Base-by-base conservation (phyloP, 2,329 filamentous ascomycete genomes). In the Parafenestella ontariensis region DNA sequence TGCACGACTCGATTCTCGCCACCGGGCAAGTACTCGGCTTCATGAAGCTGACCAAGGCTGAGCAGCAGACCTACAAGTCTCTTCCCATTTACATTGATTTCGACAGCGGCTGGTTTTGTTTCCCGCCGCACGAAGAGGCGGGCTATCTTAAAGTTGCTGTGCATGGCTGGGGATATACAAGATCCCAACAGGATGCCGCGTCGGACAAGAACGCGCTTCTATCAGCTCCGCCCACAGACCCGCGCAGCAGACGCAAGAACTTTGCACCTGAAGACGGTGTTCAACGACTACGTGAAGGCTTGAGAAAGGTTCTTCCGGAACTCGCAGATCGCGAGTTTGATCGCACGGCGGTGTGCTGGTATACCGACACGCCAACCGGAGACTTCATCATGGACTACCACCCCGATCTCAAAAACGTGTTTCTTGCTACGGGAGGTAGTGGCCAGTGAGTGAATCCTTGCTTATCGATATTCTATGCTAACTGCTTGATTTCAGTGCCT, bases 371-470 rank as follows among this genome's bases (percentile, higher is more conserved):
- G 64, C 81, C 85, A 7, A 85, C 85, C 17, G 89, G 85, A 20
- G 86, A 92, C 69, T 92, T 90, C 77, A 80, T 92, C 49, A 81
- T 91, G 56, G 85, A 87, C 66, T 87, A 87, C 72, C 88, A 91
- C 65, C 89, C 89, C 0, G 75, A 79, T 15, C 84, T 84, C 73
- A 70, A 80, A 52, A 81, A 82, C 13, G 74, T 88, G 3, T 88
- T 89, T 64, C 65, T 89, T 21, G 85, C 85, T 0, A 87, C 85
- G 0, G 86, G 85, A 3, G 86, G 85, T 48, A 87, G 85, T 59
- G 86, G 86, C 3, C 86, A 89, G 65, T 68, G 45, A 61, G 64
- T 59, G 2, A 2, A n/a, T 13, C 5, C 15, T 28, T n/a, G 13
- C 26, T 4, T 7, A 17, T n/a, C 5, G 13, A 44, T 5, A 13